Evolutionary conservation across 2,329 filamentous ascomycete species (phyloP).

Genomic region (Fusarium paranaense): DNA sequence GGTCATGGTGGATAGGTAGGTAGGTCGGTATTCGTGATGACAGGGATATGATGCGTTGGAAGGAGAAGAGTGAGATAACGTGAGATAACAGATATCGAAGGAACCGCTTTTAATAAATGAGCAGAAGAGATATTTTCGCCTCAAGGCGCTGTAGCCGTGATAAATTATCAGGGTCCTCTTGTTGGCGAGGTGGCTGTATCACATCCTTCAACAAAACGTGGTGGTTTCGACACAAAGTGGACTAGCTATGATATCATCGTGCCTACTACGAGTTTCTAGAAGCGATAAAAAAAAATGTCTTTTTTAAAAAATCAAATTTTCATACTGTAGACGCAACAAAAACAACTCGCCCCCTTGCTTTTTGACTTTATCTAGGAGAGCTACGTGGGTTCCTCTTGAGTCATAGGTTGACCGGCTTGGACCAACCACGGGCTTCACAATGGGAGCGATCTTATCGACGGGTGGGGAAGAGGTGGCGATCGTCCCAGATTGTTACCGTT

Average conservation of each 20-base stretch:
- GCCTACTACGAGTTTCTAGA: not conserved
- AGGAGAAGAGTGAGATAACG: not conserved
- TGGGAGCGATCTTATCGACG: constrained; percentile 32
- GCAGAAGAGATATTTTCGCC: not conserved
- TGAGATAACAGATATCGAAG: not conserved
- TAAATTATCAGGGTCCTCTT: not conserved
- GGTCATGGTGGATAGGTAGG: constrained; percentile 18
- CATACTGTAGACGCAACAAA: constrained; percentile 2
- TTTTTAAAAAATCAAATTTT: not conserved
- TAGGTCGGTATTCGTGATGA: not conserved
- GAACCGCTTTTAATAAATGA: constrained; percentile 1
- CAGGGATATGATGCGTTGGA: not conserved
- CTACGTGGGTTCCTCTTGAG: constrained; percentile 35
- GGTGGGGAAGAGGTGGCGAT: constrained; percentile 35
- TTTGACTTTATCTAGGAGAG: constrained; percentile 13
- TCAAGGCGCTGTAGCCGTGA: not conserved
- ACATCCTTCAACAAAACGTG: not conserved
- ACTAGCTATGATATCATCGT: not conserved
- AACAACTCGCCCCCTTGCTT: constrained; percentile 1
- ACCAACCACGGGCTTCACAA: constrained; percentile 23
- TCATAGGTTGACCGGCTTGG: constrained; percentile 10
- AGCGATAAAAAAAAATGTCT: not conserved
- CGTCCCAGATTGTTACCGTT: not conserved
- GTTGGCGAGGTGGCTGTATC: not conserved
- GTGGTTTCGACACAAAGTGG: not conserved